Evolutionary conservation across 108 stramenopile genomes (phyloP).

Genomic region (Craspedostauros australis): DNA sequence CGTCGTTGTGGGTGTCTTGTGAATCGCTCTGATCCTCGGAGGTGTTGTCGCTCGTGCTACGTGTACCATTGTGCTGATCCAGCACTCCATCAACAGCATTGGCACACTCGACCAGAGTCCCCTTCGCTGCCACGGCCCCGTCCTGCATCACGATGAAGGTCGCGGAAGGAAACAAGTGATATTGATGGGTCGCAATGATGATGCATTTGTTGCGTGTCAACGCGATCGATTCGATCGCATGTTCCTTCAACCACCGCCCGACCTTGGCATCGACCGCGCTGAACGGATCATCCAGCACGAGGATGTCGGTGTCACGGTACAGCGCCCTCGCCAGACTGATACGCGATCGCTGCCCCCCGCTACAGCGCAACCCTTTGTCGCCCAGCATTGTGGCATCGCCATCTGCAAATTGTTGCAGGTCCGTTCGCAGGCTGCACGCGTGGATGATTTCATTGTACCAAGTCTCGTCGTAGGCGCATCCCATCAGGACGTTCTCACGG

Average conservation of each 20-base stretch:
- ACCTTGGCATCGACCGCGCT: slow-evolving; percentile 92
- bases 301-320: slow-evolving; percentile 62
- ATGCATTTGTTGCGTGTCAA: slow-evolving; percentile 57
- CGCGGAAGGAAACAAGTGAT: slow-evolving; percentile 55
- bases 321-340: slow-evolving; percentile 72
- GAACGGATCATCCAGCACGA: slow-evolving; percentile 89
- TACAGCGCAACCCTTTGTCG: slow-evolving; percentile 86
- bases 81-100: not conserved
- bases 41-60: not conserved
- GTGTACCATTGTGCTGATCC: not conserved
- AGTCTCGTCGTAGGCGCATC: slow-evolving; percentile 31
- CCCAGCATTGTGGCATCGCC: slow-evolving; percentile 87
- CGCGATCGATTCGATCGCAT: slow-evolving; percentile 57
- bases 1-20: not conserved
- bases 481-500: slow-evolving; percentile 83
- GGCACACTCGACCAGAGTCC: not conserved
- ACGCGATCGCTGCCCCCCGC: slow-evolving; percentile 91
- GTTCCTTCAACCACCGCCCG: slow-evolving; percentile 74
- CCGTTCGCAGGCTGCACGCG: slow-evolving; percentile 70
- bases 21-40: not conserved
- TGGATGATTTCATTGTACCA: slow-evolving; percentile 58
- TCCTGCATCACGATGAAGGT: too few relatives aligned
- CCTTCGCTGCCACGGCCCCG: not conserved
- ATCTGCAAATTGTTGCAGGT: slow-evolving; percentile 59
- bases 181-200: slow-evolving; percentile 91